Evolutionary conservation across 208 protist species (phyloP).

Genomic region (Crithidia sp.): DNA sequence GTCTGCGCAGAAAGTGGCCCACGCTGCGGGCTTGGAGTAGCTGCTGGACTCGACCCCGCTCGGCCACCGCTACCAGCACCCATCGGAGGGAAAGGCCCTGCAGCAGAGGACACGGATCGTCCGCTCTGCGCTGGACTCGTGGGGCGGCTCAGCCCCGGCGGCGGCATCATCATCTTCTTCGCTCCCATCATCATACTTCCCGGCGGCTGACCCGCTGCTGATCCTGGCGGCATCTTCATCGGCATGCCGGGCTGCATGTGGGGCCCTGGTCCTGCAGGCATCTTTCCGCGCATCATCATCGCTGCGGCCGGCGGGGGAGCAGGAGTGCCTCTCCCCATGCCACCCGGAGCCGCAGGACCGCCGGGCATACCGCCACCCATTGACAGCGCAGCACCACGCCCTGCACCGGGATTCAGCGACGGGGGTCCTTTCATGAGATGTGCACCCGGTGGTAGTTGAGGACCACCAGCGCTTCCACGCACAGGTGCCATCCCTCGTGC

Average conservation of each 20-base stretch:
- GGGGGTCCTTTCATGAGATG: slow-evolving; percentile 7
- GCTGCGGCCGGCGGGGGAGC: neutral
- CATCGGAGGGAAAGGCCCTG: too few species aligned
- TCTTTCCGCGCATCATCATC: slow-evolving; percentile 5
- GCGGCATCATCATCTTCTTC: slow-evolving; percentile 10
- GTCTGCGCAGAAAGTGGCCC: neutral
- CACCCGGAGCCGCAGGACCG: neutral
- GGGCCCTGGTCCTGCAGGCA: neutral
- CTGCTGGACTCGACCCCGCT: neutral
- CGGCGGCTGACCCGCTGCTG: neutral
- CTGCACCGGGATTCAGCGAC: neutral
- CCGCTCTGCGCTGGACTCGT: neutral
- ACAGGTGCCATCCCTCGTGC: slow-evolving; percentile 1
- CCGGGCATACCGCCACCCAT: neutral
- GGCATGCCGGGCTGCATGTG: slow-evolving; percentile 11
- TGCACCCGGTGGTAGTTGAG: slow-evolving; percentile 6
- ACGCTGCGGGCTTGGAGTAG: neutral
- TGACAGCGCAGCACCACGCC: neutral
- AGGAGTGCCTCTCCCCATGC: neutral
- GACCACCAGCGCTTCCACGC: neutral
- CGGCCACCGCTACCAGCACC: neutral
- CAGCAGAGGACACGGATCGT: neutral
- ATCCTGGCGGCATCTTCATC: slow-evolving; percentile 18
- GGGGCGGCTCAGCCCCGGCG: neutral
- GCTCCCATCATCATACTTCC: slow-evolving; percentile 8